Conservation (phyloP, 805 yeast species). For the Hermanozyma aechmeae region DNA sequence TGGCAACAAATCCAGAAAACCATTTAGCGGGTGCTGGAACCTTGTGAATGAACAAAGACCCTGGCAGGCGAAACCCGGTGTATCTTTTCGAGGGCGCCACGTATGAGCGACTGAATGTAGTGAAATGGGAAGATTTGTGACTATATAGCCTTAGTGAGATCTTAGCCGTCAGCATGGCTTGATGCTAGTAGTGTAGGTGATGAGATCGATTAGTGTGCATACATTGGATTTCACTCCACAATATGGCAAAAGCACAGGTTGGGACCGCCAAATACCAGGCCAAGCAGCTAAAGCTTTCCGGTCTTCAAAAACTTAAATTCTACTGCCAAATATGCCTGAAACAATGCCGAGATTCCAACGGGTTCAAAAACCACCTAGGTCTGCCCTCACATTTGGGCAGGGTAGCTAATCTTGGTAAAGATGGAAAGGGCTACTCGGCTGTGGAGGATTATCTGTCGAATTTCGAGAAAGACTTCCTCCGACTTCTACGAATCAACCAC, state of each 20-base stretch:
- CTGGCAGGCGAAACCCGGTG: too few species aligned
- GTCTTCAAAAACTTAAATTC: constrained; percentile 76
- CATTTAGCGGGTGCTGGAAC: constrained; percentile 20
- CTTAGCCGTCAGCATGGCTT: too few species aligned
- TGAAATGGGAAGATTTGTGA: too few species aligned
- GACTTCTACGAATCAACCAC: constrained; percentile 54
- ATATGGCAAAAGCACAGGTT: constrained; percentile 25
- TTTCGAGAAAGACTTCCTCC: constrained; percentile 58
- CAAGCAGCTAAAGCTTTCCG: constrained; percentile 70
- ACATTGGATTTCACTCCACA: too few species aligned
- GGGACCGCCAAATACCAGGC: constrained; percentile 56
- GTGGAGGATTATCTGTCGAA: constrained; percentile 50
- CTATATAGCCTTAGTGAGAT: too few species aligned
- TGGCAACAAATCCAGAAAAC: constrained; percentile 14
- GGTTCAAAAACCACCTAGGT: constrained; percentile 80
- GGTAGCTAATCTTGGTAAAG: constrained; percentile 25
- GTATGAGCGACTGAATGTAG: too few species aligned
- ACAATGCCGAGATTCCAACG: constrained; percentile 95
- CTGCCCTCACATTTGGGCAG: constrained; percentile 70
- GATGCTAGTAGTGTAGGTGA: too few species aligned
- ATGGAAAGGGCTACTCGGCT: constrained; percentile 36
- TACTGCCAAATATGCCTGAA: constrained; percentile 89
- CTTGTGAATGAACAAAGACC: too few species aligned
- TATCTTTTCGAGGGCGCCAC: too few species aligned
- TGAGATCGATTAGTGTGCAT: too few species aligned